Evolutionary conservation across 139 green algal species (phyloP), one percentile per base, ranked within the genome.

Genomic region (Tetradesmus obliquus): DNA sequence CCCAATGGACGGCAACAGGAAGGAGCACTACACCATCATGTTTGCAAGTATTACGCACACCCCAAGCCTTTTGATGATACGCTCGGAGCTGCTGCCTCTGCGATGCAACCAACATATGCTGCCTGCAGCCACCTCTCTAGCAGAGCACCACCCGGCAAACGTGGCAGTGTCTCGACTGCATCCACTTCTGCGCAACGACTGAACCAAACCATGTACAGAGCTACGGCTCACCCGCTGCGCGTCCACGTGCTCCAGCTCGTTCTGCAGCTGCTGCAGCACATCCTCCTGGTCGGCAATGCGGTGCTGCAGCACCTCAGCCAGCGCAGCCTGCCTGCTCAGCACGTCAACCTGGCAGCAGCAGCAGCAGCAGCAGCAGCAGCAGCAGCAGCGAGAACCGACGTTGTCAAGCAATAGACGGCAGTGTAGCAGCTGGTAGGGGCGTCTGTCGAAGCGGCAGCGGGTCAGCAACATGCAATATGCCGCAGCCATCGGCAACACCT

Each of bases 221-320:
- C 62, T 12, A 13, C 8, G 2, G 54, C 87, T 76, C 57, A 91
- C 87, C 54, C 87, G 53, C 20, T 91, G 87, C 13, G 87, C 87
- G 24, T 91, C 87, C n/a, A 91, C 87, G 22, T 86, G 81, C 24
- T 92, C 88, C 60, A 92, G 80, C 82, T 92, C 89, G 32, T 45
- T 58, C 55, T 92, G 89, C 82, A 92, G 82, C 89, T 89, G 74
- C 82, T 85, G 74, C 82, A 92, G 82, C 55, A 89, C 89, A 13
- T 89, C 89, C 69, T 92, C 89, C 89, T 92, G 89, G 55, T 92
- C 82, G 20, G 66, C 69, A 51, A 92, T 86, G 55, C 89, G 82
- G 57, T 89, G 82, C 82, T 92, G 89, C 82, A 92, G 51, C 89
- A 92, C 82, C 62, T 88, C 89, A 22, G 89, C 89, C 8, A 92